Conservation (phyloP, 108 stramenopile genomes). For the Schizochytrium sp. region DNA sequence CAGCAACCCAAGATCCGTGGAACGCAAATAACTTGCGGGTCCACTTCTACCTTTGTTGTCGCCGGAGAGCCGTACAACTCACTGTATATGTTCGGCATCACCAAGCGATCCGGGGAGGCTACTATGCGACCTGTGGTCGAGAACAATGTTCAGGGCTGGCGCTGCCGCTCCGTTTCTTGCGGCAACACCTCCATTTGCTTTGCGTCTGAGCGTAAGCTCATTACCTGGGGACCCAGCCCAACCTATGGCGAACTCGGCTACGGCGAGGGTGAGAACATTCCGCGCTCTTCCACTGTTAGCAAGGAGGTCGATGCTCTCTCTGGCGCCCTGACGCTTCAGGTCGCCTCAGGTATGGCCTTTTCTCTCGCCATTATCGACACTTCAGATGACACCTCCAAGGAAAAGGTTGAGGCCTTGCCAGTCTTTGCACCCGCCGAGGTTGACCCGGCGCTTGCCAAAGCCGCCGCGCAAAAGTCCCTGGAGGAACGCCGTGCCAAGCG, state of each 20-base stretch:
- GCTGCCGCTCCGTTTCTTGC: background rate
- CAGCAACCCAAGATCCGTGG: slow-evolving; percentile 4
- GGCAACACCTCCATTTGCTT: background rate
- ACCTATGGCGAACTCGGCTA: slow-evolving; percentile 13
- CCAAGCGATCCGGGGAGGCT: background rate
- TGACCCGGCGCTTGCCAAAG: background rate
- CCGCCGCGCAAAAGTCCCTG: background rate
- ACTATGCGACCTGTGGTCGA: background rate
- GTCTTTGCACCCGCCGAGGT: slow-evolving; percentile 6
- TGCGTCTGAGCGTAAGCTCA: slow-evolving; percentile 2
- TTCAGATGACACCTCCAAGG: background rate
- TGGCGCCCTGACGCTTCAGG: background rate
- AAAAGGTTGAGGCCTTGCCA: background rate
- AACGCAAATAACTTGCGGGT: background rate
- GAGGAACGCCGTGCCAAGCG: background rate
- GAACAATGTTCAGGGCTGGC: background rate
- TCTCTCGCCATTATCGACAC: background rate
- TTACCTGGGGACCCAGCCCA: background rate
- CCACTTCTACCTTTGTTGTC: background rate
- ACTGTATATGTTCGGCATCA: slow-evolving; percentile 11
- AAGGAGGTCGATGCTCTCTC: background rate
- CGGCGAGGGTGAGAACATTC: background rate
- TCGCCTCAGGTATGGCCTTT: background rate
- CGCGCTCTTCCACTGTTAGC: background rate
- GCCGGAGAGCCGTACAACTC: slow-evolving; percentile 1